phyloP scores from a whole-genome alignment of 371 early-diverging fungal species.

The Coemansia sp. region DNA sequence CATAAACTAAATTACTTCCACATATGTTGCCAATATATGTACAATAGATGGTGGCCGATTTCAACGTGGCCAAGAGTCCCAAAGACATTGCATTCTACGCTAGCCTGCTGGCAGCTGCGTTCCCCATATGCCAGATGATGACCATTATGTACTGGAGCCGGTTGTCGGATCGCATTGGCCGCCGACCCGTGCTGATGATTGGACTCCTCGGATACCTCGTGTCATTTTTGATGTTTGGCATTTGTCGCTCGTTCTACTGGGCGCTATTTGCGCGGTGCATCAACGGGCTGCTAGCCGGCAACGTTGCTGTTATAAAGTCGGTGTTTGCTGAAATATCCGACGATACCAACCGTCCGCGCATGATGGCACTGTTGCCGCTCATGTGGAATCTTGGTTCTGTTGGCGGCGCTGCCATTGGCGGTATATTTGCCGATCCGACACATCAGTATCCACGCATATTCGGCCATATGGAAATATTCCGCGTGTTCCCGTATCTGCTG shows the following conservation, averaged over 20 bases:
- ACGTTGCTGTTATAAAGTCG: slow-evolving; percentile 82
- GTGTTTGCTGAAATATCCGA: slow-evolving; percentile 85
- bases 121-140: slow-evolving; percentile 63
- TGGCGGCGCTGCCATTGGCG: slow-evolving; percentile 77
- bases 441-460: slow-evolving; percentile 66
- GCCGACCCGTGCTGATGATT: slow-evolving; percentile 74
- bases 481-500: slow-evolving; percentile 74
- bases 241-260: slow-evolving; percentile 64
- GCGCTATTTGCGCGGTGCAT: slow-evolving; percentile 66
- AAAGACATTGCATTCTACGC: slow-evolving; percentile 66
- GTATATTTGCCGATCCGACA: slow-evolving; percentile 75
- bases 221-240: slow-evolving; percentile 70
- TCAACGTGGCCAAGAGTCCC: slow-evolving; percentile 57
- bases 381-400: slow-evolving; percentile 60
- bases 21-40: neutral
- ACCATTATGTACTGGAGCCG: slow-evolving; percentile 65
- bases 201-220: slow-evolving; percentile 75
- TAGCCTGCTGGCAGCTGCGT: slow-evolving; percentile 62
- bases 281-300: slow-evolving; percentile 80
- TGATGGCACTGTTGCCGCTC: slow-evolving; percentile 60
- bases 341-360: slow-evolving; percentile 67
- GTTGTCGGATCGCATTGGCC: slow-evolving; percentile 73
- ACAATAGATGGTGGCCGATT: slow-evolving; percentile 61
- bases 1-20: neutral
- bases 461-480: slow-evolving; percentile 63